Percentiles rank a stretch among this genome's conserved stretches.
Evolutionary conservation across 352 stramenopile genomes (phyloP).

Genomic region (Pythium myriotylum): DNA sequence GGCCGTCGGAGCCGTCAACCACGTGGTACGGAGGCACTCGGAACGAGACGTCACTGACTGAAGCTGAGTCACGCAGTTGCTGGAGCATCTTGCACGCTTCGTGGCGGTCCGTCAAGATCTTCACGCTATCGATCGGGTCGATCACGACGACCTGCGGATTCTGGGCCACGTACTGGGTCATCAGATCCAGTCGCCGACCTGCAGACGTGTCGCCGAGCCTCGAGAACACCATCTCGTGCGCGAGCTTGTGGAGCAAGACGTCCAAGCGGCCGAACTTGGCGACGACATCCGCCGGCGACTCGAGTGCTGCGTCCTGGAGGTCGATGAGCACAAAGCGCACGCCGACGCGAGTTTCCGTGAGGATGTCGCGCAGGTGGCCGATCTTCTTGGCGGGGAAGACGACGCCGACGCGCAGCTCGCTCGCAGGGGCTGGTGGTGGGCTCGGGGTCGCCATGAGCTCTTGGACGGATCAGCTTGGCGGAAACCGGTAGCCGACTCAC

Average conservation of each 20-base stretch:
- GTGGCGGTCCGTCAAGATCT: slow-evolving; percentile 69
- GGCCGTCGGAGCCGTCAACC: slow-evolving; percentile 30
- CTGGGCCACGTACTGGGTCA: slow-evolving; percentile 46
- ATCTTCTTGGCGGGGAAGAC: slow-evolving; percentile 87
- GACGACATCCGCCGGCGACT: slow-evolving; percentile 36
- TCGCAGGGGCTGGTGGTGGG: background rate
- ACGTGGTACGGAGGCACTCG: slow-evolving; percentile 56
- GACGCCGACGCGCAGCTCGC: slow-evolving; percentile 60
- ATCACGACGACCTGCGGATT: slow-evolving; percentile 60
- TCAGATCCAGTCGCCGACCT: slow-evolving; percentile 45
- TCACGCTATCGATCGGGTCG: slow-evolving; percentile 70
- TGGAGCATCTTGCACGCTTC: slow-evolving; percentile 58
- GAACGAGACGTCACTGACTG: slow-evolving; percentile 29
- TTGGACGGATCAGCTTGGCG: background rate
- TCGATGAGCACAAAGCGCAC: slow-evolving; percentile 81
- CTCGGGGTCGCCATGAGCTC: background rate
- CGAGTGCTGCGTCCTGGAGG: slow-evolving; percentile 45
- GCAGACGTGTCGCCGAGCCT: slow-evolving; percentile 51
- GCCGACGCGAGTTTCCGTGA: slow-evolving; percentile 41
- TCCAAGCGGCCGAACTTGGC: slow-evolving; percentile 52
- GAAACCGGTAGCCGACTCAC: background rate
- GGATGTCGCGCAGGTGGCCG: slow-evolving; percentile 66
- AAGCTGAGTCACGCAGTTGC: slow-evolving; percentile 22
- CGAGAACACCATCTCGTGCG: slow-evolving; percentile 84
- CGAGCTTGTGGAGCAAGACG: slow-evolving; percentile 79